Evolutionary conservation across 1,284 basidiomycete genomes (phyloP).

Genomic region (Ustilago trichophora): DNA sequence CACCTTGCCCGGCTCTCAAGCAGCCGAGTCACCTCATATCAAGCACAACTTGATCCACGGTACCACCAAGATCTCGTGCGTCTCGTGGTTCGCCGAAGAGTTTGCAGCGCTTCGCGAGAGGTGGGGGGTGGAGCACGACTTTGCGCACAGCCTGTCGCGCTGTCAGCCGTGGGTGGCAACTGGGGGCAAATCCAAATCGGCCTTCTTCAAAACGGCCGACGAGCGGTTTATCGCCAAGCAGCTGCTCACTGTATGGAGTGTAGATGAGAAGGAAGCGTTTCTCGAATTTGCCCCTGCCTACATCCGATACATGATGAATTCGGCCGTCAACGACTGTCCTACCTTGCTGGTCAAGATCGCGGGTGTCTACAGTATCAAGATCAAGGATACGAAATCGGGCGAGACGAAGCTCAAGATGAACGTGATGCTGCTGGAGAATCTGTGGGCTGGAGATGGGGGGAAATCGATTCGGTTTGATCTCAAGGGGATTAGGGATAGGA

Average conservation of each 20-base stretch:
- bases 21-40: conserved; percentile 54
- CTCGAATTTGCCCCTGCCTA: conserved; percentile 60
- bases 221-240: conserved; percentile 58
- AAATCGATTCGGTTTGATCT: conserved; percentile 52
- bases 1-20: conserved; percentile 32
- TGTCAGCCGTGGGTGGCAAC: conserved; percentile 50
- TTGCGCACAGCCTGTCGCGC: conserved; percentile 51
- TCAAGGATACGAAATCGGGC: conserved; percentile 54
- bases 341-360: conserved; percentile 62
- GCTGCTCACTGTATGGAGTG: conserved; percentile 56
- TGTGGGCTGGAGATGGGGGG: conserved; percentile 54
- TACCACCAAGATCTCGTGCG: conserved; percentile 57
- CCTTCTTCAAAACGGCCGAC: conserved; percentile 57
- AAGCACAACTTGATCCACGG: conserved; percentile 57
- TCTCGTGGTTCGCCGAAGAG: conserved; percentile 62
- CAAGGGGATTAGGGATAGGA: conserved; percentile 59
- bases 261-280: conserved; percentile 62
- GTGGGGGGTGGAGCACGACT: conserved; percentile 58
- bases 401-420: conserved; percentile 59
- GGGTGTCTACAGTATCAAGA: conserved; percentile 60
- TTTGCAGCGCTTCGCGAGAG: conserved; percentile 53
- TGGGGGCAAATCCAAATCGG: conserved; percentile 57
- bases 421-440: conserved; percentile 59
- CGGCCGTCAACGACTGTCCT: conserved; percentile 50
- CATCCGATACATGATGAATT: conserved; percentile 59